phyloP scores from a whole-genome alignment of 108 stramenopile species.

The Bacterosira constricta region DNA sequence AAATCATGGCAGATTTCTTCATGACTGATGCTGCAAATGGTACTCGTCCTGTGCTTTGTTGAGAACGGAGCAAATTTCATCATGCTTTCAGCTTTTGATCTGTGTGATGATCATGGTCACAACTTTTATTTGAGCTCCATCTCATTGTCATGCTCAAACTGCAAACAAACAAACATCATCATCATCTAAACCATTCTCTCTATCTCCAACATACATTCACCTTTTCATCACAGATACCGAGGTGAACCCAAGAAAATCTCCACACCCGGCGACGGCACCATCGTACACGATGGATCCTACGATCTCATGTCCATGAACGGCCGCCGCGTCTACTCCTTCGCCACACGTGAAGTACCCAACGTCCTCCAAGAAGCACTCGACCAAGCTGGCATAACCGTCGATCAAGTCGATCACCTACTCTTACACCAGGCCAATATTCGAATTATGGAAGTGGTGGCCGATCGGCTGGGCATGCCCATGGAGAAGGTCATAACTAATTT shows the following conservation, averaged over 20 bases:
- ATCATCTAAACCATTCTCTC: not conserved
- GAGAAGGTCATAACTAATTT: slow-evolving; percentile 94
- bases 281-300: slow-evolving; percentile 79
- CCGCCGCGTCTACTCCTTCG: slow-evolving; percentile 95
- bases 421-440: slow-evolving; percentile 98
- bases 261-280: slow-evolving; percentile 73
- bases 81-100: too few species aligned
- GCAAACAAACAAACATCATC: not conserved
- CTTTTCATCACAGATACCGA: slow-evolving; percentile 55
- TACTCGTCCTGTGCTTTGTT: too few species aligned
- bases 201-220: not conserved
- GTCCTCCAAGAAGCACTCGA: slow-evolving; percentile 91
- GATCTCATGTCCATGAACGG: slow-evolving; percentile 90
- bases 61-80: too few species aligned
- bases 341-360: slow-evolving; percentile 91
- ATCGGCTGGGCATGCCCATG: slow-evolving; percentile 90
- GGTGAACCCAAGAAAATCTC: slow-evolving; percentile 68
- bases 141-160: too few species aligned
- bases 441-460: slow-evolving; percentile 95
- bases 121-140: too few species aligned
- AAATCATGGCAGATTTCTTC: too few species aligned
- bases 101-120: too few species aligned
- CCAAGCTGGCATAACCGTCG: slow-evolving; percentile 83
- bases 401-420: slow-evolving; percentile 92
- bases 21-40: too few species aligned